Percentiles rank a stretch among this genome's conserved stretches.
These are phyloP conservation scores for Agroathelia rolfsii DNA, from an alignment of 1,284 basidiomycete species.

Conservation along the genomic window DNA sequence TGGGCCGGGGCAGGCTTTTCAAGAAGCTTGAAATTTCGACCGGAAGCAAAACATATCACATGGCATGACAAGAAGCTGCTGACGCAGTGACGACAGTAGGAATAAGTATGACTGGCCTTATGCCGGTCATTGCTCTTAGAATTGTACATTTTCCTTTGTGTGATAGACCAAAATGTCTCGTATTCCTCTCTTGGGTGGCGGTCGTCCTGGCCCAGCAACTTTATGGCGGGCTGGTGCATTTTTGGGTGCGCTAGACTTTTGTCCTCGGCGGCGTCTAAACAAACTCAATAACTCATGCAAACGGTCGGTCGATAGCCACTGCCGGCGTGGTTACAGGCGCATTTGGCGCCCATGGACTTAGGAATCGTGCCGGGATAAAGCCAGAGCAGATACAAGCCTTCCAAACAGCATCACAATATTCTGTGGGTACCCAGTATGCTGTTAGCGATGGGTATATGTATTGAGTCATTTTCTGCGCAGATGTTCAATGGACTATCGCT, in stretches of 20 bases:
- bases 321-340: constrained; percentile 56
- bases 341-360: constrained; percentile 61
- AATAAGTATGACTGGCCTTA: too few species aligned
- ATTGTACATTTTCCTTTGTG: too few species aligned
- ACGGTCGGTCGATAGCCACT: constrained; percentile 28
- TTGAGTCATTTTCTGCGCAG: constrained; percentile 23
- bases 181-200: too few species aligned
- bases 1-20: too few species aligned
- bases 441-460: background rate
- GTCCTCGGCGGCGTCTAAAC: constrained; percentile 7
- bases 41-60: too few species aligned
- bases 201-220: background rate
- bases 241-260: constrained; percentile 16
- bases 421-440: constrained; percentile 30
- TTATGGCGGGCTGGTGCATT: constrained; percentile 14
- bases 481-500: constrained; percentile 73
- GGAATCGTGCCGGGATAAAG: constrained; percentile 36
- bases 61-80: too few species aligned
- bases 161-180: too few species aligned
- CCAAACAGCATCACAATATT: constrained; percentile 53
- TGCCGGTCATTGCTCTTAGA: too few species aligned
- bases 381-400: constrained; percentile 48
- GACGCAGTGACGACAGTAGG: too few species aligned
- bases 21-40: too few species aligned
- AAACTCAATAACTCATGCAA: background rate